Conservation (phyloP, 2,329 filamentous ascomycete genomes). For the Venturiaceae sp. region DNA sequence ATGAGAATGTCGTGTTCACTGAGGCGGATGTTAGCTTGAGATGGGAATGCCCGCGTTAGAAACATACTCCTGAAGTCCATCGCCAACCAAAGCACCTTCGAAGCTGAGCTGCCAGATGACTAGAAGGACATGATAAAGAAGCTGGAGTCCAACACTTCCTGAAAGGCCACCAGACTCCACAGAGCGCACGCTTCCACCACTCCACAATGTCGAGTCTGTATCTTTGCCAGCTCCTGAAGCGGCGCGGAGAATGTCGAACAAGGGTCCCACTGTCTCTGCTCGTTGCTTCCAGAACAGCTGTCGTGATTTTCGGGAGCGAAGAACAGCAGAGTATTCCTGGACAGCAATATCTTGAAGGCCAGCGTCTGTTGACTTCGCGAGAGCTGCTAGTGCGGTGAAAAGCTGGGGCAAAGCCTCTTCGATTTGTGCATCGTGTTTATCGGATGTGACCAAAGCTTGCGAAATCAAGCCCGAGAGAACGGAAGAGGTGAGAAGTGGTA, state of each 20-base stretch:
- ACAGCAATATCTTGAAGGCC: slow-evolving; percentile 94
- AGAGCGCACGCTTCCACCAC: slow-evolving; percentile 48
- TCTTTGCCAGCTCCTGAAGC: slow-evolving; percentile 61
- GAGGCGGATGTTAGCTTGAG: not conserved
- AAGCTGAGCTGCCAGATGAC: slow-evolving; percentile 97
- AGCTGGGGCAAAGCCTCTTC: slow-evolving; percentile 70
- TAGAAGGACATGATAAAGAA: slow-evolving; percentile 87
- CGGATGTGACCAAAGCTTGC: slow-evolving; percentile 48
- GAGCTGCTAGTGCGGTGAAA: slow-evolving; percentile 73
- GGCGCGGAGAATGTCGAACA: slow-evolving; percentile 69
- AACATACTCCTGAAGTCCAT: slow-evolving; percentile 74
- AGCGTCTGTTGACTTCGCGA: slow-evolving; percentile 78
- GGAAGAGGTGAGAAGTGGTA: slow-evolving; percentile 81
- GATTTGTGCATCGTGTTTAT: slow-evolving; percentile 51
- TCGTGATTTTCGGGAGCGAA: slow-evolving; percentile 65
- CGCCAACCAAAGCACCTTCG: slow-evolving; percentile 60
- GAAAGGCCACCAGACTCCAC: slow-evolving; percentile 52
- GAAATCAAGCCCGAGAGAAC: slow-evolving; percentile 75
- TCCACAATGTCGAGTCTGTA: slow-evolving; percentile 50
- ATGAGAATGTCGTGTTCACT: slow-evolving; percentile 90
- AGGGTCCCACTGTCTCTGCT: slow-evolving; percentile 70
- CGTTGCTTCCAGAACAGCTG: slow-evolving; percentile 86
- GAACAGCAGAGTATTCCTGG: slow-evolving; percentile 75
- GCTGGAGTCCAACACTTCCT: slow-evolving; percentile 80
- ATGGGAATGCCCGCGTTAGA: no score